Evolutionary conservation across 2,329 filamentous ascomycete genomes (phyloP), one percentile per base, ranked within the genome.

Genomic region (Ceratocystis albifundus): DNA sequence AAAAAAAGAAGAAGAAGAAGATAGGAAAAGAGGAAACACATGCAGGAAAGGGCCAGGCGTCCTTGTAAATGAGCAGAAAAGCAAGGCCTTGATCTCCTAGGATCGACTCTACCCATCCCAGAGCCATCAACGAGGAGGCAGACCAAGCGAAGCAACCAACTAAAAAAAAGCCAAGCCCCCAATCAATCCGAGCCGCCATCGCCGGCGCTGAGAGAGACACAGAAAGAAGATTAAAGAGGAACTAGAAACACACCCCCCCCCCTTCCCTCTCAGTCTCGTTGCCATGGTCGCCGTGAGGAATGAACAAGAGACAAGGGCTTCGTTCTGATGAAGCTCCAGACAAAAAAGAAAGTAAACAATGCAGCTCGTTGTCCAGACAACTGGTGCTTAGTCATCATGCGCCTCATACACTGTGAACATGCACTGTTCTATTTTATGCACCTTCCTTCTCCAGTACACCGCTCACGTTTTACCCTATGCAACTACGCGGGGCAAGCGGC

Each of bases 181-280:
- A 41, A 46, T 46, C 36, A 41, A 15, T 41, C 36, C 36, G 61
- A 62, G 61, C 59, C 59, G 59, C 59, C 59, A 10, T 62, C 59
- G 28, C 59, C 36, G 44, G 59, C 7, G 32, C 41, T 36, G 28
- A 20, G n/a, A 20, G n/a, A 25, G 17, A 53, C 17, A 53, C 48
- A 50, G 2, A 20, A 20, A 50, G 17, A 50, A 25, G n/a, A 48
- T n/a, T 4, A 48, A n/a, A 7, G 5, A 48, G 1, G 8, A 22
- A 17, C 46, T 22, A 48, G 46, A 50, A 22, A 50, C 48, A 50
- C 48, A 20, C 48, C 17, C 48, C 48, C 48, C 48, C 17, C 48
- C 48, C 48, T 50, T 20, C 8, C n/a, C 48, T 20, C 48, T 20
- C 8, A 6, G 10, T n/a, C 59, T 22, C 32, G 36, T 44, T 44